Evolutionary conservation across 2,329 filamentous ascomycete species (phyloP), one percentile per base, ranked within the genome.

Genomic region (Westerdykella ornata): DNA sequence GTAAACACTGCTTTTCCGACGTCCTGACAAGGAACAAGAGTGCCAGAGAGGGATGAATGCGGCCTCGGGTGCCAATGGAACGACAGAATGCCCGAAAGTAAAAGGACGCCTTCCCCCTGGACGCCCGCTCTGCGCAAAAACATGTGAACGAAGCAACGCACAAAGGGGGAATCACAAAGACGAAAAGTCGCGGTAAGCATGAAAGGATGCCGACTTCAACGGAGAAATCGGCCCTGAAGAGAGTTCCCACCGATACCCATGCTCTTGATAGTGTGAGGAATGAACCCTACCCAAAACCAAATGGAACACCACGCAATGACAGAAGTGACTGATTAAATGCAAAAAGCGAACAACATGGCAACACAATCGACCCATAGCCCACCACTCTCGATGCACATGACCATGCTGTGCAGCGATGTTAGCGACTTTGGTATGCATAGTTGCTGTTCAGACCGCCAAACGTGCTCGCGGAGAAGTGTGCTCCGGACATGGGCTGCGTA

Each of bases 271-370:
- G 57, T 60, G 60, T 53, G 49, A 58, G 54, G 57, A 60, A 60
- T 43, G 45, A 57, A 57, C 38, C 46, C 51, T 57, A 52, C 57
- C 52, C 55, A 59, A 56, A 56, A 47, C 52, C 60, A 33, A 17
- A 33, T 8, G 9, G 14, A 67, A 62, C 63, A 65, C 63, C 63
- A 60, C 53, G 62, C 62, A 63, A 66, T 66, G 63, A 66, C 58
- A 53, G 62, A 65, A 66, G 57, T 57, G 64, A 67, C 63, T 55
- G 64, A 54, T 65, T 58, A 63, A 11, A 26, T 26, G 22, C 22
- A 11, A 11, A 26, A n/a, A 9, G 7, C 12, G 7, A 9, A 26
- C 22, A 9, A 26, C 12, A 26, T 2, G 22, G 22, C 22, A 26
- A 26, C 22, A 11, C 3, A 11, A 11, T 4, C 8, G 12, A 9